Base-by-base conservation (phyloP, 352 stramenopile species). In the Aphanomyces stellatus region DNA sequence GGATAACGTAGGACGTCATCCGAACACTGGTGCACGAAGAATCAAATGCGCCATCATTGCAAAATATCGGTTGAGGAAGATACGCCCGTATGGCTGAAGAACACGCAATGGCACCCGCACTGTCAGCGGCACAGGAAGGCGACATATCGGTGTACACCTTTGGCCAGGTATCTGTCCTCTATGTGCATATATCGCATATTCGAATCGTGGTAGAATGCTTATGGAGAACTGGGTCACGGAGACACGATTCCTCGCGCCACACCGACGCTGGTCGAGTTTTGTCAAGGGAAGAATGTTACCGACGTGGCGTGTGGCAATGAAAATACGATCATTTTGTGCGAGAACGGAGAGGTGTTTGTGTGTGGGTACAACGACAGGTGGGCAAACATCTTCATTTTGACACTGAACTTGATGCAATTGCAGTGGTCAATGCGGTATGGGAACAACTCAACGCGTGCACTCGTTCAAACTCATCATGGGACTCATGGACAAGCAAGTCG, bases 361-460 rank as follows among this genome's bases (percentile, higher is more conserved):
- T 94, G 85, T 42, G 92, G 92, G 27, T 97, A 97, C 77, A 98
- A 98, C 55, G 91, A 97, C 74, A 97, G 78, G 81, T 88, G 25
- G 2, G 69, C 35, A 17, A 17, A 61, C 10, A 40, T 43, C 42
- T 55, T 10, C n/a, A 33, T 49, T 19, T 55, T 73, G 11, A 4
- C 22, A n/a, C 5, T 27, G 19, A 40, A 3, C 3, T 42, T 31
- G 27, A 43, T 41, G 10, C 46, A 13, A 41, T 33, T 46, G 2
- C 25, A 90, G 95, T 73, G 92, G 92, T 0, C 92, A 98, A 61
- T 97, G 92, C 74, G 92, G 89, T 56, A 78, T 88, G 8, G 88
- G 83, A 1, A 81, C 83, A n/a, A 92, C 77, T 1, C 87, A 95
- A 31, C 78, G 87, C 35, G 75, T 97, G 33, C 69, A 83, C 17